Evolutionary conservation across 345 rosid genomes (phyloP).

Genomic region (Trapa bicornis): DNA sequence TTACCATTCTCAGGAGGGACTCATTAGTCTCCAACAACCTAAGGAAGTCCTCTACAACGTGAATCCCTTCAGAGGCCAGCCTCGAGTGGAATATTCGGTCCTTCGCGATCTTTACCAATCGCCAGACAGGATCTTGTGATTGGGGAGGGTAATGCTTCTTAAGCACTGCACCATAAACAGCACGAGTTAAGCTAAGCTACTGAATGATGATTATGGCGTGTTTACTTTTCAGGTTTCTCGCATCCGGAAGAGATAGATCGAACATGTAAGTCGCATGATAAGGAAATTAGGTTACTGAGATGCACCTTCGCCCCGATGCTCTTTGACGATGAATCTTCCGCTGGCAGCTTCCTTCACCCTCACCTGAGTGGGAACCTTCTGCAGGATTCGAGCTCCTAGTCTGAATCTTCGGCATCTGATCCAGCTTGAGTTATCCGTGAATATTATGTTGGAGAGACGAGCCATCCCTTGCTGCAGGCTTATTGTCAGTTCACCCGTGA

Average conservation of each 20-base stretch:
- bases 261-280: too few relatives aligned
- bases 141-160: slow-evolving; percentile 66
- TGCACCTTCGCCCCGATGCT: slow-evolving; percentile 84
- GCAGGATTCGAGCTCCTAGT: slow-evolving; percentile 45
- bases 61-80: slow-evolving; percentile 16
- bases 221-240: too few relatives aligned
- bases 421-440: slow-evolving; percentile 88
- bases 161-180: slow-evolving; percentile 32
- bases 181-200: neutral
- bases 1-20: slow-evolving; percentile 28
- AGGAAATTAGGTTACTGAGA: slow-evolving; percentile 3
- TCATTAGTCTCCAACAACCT: slow-evolving; percentile 9
- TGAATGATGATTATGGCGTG: too few relatives aligned
- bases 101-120: slow-evolving; percentile 59
- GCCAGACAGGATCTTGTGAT: slow-evolving; percentile 59
- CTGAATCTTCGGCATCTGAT: slow-evolving; percentile 53
- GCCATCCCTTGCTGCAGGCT: slow-evolving; percentile 40
- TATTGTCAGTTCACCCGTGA: slow-evolving; percentile 45
- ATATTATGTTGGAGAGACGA: slow-evolving; percentile 24
- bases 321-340: slow-evolving; percentile 56
- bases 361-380: slow-evolving; percentile 21
- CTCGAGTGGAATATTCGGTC: slow-evolving; percentile 34
- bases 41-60: slow-evolving; percentile 28
- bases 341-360: slow-evolving; percentile 54
- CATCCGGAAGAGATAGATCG: too few relatives aligned